These are phyloP conservation scores for Cordyceps farinosa DNA, from an alignment of 2,329 filamentous ascomycete species.

Conservation along the genomic window DNA sequence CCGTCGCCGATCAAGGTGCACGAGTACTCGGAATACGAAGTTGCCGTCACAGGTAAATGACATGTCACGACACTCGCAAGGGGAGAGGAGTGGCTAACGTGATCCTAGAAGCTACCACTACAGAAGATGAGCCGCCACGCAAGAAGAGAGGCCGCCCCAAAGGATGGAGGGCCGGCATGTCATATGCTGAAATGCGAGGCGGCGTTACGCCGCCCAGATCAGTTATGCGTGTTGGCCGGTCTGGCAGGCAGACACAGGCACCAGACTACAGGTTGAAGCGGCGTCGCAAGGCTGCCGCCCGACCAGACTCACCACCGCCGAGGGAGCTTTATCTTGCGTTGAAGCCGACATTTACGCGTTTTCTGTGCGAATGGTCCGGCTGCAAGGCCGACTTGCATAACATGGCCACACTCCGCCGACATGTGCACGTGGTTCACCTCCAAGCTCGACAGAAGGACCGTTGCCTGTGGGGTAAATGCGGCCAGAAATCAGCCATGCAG, in stretches of 20 bases:
- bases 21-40: constrained; percentile 10
- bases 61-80: background rate
- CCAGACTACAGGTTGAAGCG: constrained; percentile 30
- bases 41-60: background rate
- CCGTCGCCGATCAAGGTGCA: constrained; percentile 7
- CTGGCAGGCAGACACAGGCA: constrained; percentile 19
- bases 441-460: background rate
- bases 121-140: background rate
- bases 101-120: background rate
- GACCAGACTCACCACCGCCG: constrained; percentile 37
- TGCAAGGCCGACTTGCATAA: constrained; percentile 62
- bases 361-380: constrained; percentile 56
- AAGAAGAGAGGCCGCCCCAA: constrained; percentile 43
- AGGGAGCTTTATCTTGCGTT: constrained; percentile 40
- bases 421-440: constrained; percentile 52
- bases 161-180: constrained; percentile 38
- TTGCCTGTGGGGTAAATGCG: constrained; percentile 35
- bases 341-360: constrained; percentile 46
- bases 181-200: constrained; percentile 26
- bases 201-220: background rate
- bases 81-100: background rate
- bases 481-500: constrained; percentile 23
- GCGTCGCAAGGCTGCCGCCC: constrained; percentile 38
- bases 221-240: background rate
- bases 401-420: constrained; percentile 53